Evolutionary conservation across 768 basidiomycete genomes (phyloP), one percentile per base, ranked within the genome.

Genomic region (Leccinum rimulosum): DNA sequence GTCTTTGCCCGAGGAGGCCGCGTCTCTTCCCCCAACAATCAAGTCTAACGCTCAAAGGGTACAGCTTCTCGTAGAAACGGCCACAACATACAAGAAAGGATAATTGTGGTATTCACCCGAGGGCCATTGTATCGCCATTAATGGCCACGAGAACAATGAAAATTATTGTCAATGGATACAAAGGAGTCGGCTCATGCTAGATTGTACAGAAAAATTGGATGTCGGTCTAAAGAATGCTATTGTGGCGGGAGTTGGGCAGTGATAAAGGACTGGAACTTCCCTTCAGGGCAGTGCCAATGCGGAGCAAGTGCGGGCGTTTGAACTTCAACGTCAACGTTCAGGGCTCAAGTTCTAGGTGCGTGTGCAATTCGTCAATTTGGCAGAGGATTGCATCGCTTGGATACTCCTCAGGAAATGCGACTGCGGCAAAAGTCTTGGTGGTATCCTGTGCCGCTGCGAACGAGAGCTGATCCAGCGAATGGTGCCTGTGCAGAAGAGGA

Each of bases 331-430:
- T 43, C 60, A 40, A 6, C 43, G 28, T 38, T 61, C 54, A 60
- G 40, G 67, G 31, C 6, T 52, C 33, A 9, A 17, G 31, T 22
- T 58, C 65, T 3, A 72, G 60, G 56, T 57, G 66, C 14, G 66
- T 27, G 9, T 70, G 60, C 33, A 72, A 25, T 55, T 70, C 70
- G 49, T 72, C 65, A 49, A 70, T 60, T 22, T 64, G 55, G 40
- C 59, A 50, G 14, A 62, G 52, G 25, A 38, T 52, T 43, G 25
- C 51, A 43, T 55, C 48, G 11, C 47, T 33, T 27, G 51, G 14
- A 38, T 55, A 19, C 22, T n/a, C 28, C 31, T 55, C 50, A 22
- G 61, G 19, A 30, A 33, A n/a, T 28, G 28, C 61, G 31, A 45
- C 54, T 28, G n/a, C 14, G 4, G 19, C 19, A 35, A 28, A 17